Evolutionary conservation across 2,329 filamentous ascomycete species (phyloP).

Genomic region (Phaeosphaeria sp.): DNA sequence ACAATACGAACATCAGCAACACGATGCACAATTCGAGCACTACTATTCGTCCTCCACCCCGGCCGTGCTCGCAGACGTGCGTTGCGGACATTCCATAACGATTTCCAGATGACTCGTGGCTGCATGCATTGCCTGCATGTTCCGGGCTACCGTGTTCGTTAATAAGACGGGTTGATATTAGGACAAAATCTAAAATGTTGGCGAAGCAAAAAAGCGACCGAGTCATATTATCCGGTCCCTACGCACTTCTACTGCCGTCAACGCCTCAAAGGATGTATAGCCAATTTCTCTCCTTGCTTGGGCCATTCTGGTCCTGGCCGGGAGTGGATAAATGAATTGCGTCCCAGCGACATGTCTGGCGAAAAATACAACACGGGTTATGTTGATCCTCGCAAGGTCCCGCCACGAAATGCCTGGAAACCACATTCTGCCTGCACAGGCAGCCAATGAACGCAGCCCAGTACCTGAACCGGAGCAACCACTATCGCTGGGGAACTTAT

Average conservation of each 20-base stretch:
- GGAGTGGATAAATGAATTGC: not conserved
- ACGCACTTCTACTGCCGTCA: constrained; percentile 7
- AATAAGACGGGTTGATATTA: not conserved
- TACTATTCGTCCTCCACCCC: not conserved
- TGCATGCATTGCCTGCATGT: not conserved
- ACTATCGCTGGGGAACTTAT: not conserved
- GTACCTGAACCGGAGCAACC: not conserved
- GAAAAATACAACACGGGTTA: not conserved
- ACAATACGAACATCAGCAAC: constrained; percentile 8
- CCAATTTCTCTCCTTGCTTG: constrained; percentile 10
- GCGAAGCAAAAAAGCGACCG: not conserved
- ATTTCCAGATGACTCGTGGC: not conserved
- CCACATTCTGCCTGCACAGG: not conserved
- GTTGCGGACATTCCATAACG: not conserved
- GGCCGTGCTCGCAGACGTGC: not conserved
- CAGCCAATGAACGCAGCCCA: not conserved
- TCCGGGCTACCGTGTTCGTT: not conserved
- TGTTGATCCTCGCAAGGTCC: not conserved
- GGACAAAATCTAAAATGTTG: not conserved
- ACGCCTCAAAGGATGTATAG: not conserved
- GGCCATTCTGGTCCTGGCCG: not conserved
- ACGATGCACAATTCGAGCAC: not conserved
- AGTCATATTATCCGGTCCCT: constrained; percentile 17
- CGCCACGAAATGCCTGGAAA: not conserved
- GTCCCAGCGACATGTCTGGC: not conserved